Base-by-base conservation (phyloP, 768 basidiomycete species). In the Naganishia antarctica region DNA sequence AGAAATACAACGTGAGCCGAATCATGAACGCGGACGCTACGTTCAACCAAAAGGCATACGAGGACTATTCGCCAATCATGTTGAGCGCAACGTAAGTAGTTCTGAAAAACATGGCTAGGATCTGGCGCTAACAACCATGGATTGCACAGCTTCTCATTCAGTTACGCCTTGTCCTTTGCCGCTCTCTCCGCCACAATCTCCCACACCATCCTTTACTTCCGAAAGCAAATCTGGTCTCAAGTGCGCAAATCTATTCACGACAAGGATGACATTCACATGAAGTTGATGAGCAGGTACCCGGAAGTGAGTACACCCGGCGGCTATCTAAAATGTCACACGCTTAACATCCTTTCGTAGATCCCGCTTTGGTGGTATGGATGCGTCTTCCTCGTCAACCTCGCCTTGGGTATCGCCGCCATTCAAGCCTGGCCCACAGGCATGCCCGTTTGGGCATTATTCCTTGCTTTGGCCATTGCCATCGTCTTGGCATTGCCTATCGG, bases 301-400 rank as follows among this genome's bases (percentile, higher is more conserved):
- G 46, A 70, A 3, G 58, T 51, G 31, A 31, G 50, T 34, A 31
- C 48, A 25, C n/a, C n/a, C n/a, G 5, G n/a, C 21, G 41, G 61
- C 60, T 37, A 60, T n/a, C 21, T 31, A 11, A 8, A 4, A 31
- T 21, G 15, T 86, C 57, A 86, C 86, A 84, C 74, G 80, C 25
- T 77, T 73, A 6, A 18, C 41, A 86, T 86, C 71, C 81, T 74
- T 0, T 81, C n/a, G n/a, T n/a, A 67, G 51, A 68, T 70, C n/a
- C 85, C 85, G 0, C 82, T 84, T 48, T 86, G 82, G 83, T 85
- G 84, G 79, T 87, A 87, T 66, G 73, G 73, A 1, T 37, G 70
- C 11, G 68, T 84, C 13, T 83, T 84, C 69, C 13, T 82, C 16
- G 70, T 77, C 5, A 82, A 82, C 0, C 69, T 84, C 26, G 81